Percentiles rank a stretch among this genome's conserved stretches.
These are phyloP conservation scores for Sapria himalayana DNA, from an alignment of 345 rosid species.

Conservation along the genomic window DNA sequence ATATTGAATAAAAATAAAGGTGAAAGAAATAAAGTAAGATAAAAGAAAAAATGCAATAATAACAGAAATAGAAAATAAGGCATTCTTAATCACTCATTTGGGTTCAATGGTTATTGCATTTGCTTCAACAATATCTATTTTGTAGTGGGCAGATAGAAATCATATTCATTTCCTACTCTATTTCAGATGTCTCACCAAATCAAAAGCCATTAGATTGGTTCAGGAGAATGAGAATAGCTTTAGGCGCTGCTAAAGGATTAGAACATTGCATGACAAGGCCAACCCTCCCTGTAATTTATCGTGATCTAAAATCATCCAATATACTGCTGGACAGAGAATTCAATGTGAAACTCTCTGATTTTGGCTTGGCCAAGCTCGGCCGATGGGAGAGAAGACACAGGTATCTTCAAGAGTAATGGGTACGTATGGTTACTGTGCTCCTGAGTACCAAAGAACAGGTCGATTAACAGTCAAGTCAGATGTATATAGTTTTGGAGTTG, in stretches of 20 bases:
- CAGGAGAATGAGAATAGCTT: constrained; percentile 70
- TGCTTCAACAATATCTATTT: too few relatives aligned
- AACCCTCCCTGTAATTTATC: constrained; percentile 83
- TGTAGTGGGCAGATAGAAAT: too few relatives aligned
- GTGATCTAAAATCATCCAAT: constrained; percentile 85
- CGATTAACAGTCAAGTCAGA: constrained; percentile 83
- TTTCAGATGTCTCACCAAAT: constrained; percentile 34
- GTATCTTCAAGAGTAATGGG: constrained; percentile 98
- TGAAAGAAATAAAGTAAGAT: too few relatives aligned
- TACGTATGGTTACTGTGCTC: constrained; percentile 95
- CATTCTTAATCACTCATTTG: too few relatives aligned
- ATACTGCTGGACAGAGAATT: constrained; percentile 63
- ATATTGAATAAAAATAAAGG: too few relatives aligned
- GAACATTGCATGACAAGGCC: constrained; percentile 87
- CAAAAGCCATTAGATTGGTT: constrained; percentile 49
- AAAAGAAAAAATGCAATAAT: too few relatives aligned
- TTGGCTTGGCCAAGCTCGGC: constrained; percentile 94
- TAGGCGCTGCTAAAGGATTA: constrained; percentile 71
- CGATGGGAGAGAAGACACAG: constrained; percentile 92
- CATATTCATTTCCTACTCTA: background rate
- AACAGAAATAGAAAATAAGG: too few relatives aligned
- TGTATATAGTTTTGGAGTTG: constrained; percentile 94
- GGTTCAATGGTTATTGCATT: too few relatives aligned
- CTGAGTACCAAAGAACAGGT: constrained; percentile 96
- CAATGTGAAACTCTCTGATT: constrained; percentile 71